A percentile compares a stretch with the other conserved stretches of the same genome.
These are phyloP conservation scores for Nothopassalora personata DNA, from an alignment of 2,329 filamentous ascomycete genomes.

Conservation along the genomic window DNA sequence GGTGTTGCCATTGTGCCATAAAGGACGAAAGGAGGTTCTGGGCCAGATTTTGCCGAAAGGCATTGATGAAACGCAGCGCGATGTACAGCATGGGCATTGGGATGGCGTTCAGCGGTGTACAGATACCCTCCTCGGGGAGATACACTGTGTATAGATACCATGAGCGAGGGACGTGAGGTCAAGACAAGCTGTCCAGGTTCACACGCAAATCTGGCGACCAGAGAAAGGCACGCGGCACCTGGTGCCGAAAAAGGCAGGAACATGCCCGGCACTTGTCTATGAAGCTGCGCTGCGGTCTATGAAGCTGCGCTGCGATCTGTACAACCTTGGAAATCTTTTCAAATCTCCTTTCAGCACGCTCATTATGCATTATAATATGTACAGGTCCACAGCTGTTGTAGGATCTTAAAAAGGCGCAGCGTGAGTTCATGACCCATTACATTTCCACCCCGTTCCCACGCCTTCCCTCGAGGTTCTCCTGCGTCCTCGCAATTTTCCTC, in stretches of 20 bases:
- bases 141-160: neutral
- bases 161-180: neutral
- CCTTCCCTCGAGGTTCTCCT: neutral
- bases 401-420: conserved; percentile 10
- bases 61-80: neutral
- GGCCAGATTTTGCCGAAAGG: neutral
- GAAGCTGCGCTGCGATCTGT: neutral
- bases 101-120: neutral
- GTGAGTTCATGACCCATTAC: conserved; percentile 16
- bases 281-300: neutral
- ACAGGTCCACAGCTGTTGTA: conserved; percentile 14
- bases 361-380: conserved; percentile 22
- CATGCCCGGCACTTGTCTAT: neutral
- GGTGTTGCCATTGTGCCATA: conserved; percentile 47
- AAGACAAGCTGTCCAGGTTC: neutral
- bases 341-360: conserved; percentile 5
- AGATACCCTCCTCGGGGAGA: neutral
- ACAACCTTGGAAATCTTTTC: neutral
- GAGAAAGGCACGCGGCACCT: neutral
- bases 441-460: neutral
- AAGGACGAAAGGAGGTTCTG: neutral
- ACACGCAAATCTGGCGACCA: neutral
- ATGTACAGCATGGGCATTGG: conserved; percentile 1
- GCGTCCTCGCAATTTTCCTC: neutral
- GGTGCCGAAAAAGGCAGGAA: neutral